Evolutionary conservation across 805 yeast species (phyloP).

Genomic region (Schizosaccharomyces cryophilus): DNA sequence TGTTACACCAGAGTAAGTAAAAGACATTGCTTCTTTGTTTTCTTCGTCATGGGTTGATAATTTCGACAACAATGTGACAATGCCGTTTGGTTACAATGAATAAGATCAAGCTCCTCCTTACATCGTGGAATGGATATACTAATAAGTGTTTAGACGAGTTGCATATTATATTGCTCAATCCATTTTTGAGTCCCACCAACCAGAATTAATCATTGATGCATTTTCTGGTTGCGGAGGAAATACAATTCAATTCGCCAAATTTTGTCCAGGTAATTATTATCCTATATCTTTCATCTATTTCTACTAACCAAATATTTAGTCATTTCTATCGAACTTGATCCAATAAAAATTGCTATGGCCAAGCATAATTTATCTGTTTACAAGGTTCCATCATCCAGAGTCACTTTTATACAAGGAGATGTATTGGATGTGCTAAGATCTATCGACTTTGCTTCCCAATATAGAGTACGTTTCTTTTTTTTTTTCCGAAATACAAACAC

Average conservation of each 20-base stretch:
- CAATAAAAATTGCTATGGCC: slow-evolving; percentile 40
- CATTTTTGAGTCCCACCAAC: not conserved
- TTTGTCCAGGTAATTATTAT: slow-evolving; percentile 1
- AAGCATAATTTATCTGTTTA: slow-evolving; percentile 36
- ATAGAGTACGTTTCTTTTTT: not conserved
- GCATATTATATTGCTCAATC: slow-evolving; percentile 15
- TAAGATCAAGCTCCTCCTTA: no score
- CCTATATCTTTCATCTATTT: not conserved
- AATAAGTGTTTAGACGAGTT: slow-evolving; percentile 16
- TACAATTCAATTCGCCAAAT: slow-evolving; percentile 39
- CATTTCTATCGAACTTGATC: slow-evolving; percentile 38
- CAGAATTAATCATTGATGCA: slow-evolving; percentile 25
- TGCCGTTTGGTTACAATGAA: no score
- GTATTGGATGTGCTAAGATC: slow-evolving; percentile 15
- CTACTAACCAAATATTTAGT: slow-evolving; percentile 12
- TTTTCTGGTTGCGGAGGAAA: slow-evolving; percentile 74
- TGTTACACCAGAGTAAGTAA: slow-evolving; percentile 42
- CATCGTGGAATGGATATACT: slow-evolving; percentile 20
- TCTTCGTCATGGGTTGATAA: not conserved
- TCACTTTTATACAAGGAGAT: slow-evolving; percentile 25
- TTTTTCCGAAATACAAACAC: not conserved
- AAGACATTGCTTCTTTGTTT: no score
- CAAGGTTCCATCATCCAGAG: slow-evolving; percentile 22
- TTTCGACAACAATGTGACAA: no score
- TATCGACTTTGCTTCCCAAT: not conserved